A percentile compares a stretch with the other conserved stretches of the same genome.
These are phyloP conservation scores for Candida mattraensis DNA, from an alignment of 805 yeast species.

Conservation along the genomic window DNA sequence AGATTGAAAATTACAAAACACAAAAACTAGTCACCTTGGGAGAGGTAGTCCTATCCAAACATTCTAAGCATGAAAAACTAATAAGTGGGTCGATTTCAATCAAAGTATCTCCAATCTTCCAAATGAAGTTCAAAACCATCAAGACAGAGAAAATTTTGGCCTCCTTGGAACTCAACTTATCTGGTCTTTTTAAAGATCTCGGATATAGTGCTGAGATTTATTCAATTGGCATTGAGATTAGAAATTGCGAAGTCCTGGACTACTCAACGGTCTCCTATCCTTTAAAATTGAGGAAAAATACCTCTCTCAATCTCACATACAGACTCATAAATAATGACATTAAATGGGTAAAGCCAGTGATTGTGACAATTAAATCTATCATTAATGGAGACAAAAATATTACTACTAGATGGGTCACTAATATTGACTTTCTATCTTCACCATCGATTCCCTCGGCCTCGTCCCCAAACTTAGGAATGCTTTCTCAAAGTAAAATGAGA, in stretches of 20 bases:
- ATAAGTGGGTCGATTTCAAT: constrained; percentile 12
- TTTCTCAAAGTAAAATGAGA: constrained; percentile 12
- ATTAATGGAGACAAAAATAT: constrained; percentile 22
- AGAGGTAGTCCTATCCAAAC: constrained; percentile 7
- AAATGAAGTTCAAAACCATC: constrained; percentile 28
- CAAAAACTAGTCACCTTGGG: constrained; percentile 11
- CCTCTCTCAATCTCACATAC: constrained; percentile 27
- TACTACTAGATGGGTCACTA: constrained; percentile 39
- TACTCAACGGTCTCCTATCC: constrained; percentile 30
- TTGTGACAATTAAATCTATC: constrained; percentile 23
- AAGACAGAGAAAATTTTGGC: constrained; percentile 28
- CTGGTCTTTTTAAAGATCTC: constrained; percentile 17
- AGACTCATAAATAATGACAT: constrained; percentile 28
- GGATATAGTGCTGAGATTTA: constrained; percentile 13
- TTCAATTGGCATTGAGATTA: constrained; percentile 19
- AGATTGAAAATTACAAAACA: no score
- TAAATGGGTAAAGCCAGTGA: constrained; percentile 27
- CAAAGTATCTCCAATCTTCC: constrained; percentile 27
- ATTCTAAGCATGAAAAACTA: constrained; percentile 7
- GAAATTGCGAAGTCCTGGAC: constrained; percentile 26
- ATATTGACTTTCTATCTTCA: constrained; percentile 31
- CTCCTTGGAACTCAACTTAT: constrained; percentile 26
- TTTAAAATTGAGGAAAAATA: constrained; percentile 25
- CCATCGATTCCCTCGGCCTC: constrained; percentile 15
- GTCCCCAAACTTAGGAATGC: constrained; percentile 24